Base-by-base conservation (phyloP, 2,329 filamentous ascomycete species). In the Cryphonectria naterciae region DNA sequence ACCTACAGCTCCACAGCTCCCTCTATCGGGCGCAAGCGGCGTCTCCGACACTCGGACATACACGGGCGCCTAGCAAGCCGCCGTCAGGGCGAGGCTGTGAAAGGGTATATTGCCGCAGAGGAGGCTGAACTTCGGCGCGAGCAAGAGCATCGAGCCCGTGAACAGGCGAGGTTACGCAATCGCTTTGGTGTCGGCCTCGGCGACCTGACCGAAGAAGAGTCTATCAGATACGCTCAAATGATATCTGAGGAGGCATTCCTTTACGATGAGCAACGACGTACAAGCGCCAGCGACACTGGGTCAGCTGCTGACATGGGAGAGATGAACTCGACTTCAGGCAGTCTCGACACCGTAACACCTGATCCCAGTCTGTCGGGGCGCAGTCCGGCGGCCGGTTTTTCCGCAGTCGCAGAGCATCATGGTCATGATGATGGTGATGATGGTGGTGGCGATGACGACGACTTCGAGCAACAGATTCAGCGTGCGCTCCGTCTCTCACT, bases 41-140 rank as follows among this genome's bases (percentile, higher is more conserved):
- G 90, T 11, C 82, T 91, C 19, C 91, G 93, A 52, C 91, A 93
- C 70, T 88, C 89, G 1, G 90, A 88, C 71, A 78, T 85, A 7
- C 85, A 88, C 69, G 85, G 85, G n/a, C 85, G 84, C 32, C 75
- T 83, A 8, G 81, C 81, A 22, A 84, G 82, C 67, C 85, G 87
- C 61, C 83, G 86, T 5, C 81, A 91, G 28, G 88, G 93, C 60
- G 91, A 89, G 25, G 90, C 92, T 35, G 85, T 97, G 49, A 89
- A 91, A 71, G 91, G 92, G 74, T 95, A 95, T 77, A 98, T 98
- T 73, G 91, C 91, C 56, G 92, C 93, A n/a, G 95, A 98, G 79
- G 88, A 92, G 74, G 86, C 90, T 60, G 94, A 97, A 78, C 86
- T 98, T 69, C 91, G 92, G 69, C 87, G 87, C 11, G 93, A 97